Percentiles rank a stretch among this genome's conserved stretches.
These are phyloP conservation scores for Malassezia equina DNA, from an alignment of 1,284 basidiomycete species.

Conservation along the genomic window DNA sequence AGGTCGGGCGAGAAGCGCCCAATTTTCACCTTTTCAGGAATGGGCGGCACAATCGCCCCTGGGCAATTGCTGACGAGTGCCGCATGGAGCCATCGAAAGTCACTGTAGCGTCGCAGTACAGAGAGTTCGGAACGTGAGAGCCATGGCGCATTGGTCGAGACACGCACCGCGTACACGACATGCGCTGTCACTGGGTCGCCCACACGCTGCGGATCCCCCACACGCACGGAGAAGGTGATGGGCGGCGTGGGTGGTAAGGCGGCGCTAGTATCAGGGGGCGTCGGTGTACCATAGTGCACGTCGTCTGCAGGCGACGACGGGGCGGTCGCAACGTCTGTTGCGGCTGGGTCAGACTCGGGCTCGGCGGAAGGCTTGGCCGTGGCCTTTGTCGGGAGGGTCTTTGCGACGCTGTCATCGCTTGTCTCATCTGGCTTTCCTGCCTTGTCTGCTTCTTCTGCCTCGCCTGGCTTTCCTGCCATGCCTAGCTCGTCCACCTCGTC, in stretches of 20 bases:
- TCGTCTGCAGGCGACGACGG: not conserved
- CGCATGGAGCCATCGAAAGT: slow-evolving; percentile 95
- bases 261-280: slow-evolving; percentile 18
- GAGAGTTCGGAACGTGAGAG: slow-evolving; percentile 48
- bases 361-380: not conserved
- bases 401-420: too few relatives aligned
- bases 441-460: not conserved
- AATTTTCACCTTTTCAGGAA: slow-evolving; percentile 87
- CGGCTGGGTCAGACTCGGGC: not conserved
- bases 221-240: slow-evolving; percentile 30
- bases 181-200: slow-evolving; percentile 44
- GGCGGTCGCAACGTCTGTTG: too few relatives aligned
- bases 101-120: slow-evolving; percentile 84
- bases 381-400: too few relatives aligned
- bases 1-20: slow-evolving; percentile 50
- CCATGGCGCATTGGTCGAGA: slow-evolving; percentile 27
- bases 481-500: not conserved
- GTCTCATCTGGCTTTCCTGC: too few relatives aligned
- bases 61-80: slow-evolving; percentile 82
- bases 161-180: slow-evolving; percentile 51
- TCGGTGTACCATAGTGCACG: slow-evolving; percentile 5
- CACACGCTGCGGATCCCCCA: slow-evolving; percentile 43
- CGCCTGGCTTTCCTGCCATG: not conserved
- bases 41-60: slow-evolving; percentile 89
- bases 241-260: slow-evolving; percentile 10